These are phyloP conservation scores for Extremus antarcticus DNA, from an alignment of 495 filamentous ascomycete genomes.

Conservation along the genomic window DNA sequence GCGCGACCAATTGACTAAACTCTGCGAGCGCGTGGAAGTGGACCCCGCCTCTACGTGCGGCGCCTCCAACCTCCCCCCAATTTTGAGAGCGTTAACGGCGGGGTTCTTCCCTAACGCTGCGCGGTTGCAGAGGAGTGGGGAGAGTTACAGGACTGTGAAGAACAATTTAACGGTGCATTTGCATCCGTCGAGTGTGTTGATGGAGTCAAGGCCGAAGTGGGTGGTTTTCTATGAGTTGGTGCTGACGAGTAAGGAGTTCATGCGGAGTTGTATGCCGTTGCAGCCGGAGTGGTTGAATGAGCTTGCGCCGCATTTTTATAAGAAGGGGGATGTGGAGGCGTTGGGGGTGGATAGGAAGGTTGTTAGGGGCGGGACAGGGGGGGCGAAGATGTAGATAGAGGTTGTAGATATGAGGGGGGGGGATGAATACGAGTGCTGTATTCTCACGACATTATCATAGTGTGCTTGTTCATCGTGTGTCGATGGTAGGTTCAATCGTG, in stretches of 20 bases:
- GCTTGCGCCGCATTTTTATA: constrained; percentile 91
- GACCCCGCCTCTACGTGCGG: constrained; percentile 53
- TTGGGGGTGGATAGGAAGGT: constrained; percentile 72
- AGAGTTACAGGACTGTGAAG: constrained; percentile 91
- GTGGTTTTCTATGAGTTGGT: constrained; percentile 89
- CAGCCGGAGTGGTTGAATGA: constrained; percentile 80
- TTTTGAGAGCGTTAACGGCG: constrained; percentile 77
- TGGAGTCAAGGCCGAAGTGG: constrained; percentile 76
- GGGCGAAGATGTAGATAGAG: too few relatives aligned
- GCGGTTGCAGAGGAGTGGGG: constrained; percentile 69
- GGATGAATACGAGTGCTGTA: too few relatives aligned
- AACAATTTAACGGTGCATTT: constrained; percentile 81
- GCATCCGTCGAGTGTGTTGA: constrained; percentile 74
- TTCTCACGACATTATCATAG: too few relatives aligned
- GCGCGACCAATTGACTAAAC: constrained; percentile 83
- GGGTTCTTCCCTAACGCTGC: constrained; percentile 97
- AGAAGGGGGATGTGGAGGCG: constrained; percentile 81
- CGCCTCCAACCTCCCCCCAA: constrained; percentile 56
- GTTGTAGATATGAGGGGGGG: too few relatives aligned
- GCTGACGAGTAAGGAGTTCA: constrained; percentile 88
- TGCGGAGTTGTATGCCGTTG: constrained; percentile 76
- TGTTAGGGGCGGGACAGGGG: constrained; percentile 30
- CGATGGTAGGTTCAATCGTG: too few relatives aligned
- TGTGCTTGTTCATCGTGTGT: too few relatives aligned
- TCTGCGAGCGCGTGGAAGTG: constrained; percentile 90